phyloP scores from a whole-genome alignment of 108 stramenopile genomes.

The Fragilaria crotonensis region DNA sequence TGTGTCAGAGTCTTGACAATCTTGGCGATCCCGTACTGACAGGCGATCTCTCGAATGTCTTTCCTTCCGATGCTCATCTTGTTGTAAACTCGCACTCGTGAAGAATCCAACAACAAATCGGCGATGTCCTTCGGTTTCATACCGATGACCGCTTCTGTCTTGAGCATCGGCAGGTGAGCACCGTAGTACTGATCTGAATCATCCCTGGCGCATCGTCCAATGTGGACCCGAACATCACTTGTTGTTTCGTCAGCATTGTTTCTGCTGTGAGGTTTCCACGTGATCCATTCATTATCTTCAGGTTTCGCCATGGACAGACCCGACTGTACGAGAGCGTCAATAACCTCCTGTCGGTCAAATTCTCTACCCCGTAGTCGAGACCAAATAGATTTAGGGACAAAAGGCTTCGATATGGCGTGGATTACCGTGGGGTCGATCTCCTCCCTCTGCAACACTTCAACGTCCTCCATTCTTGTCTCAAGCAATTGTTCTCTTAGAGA shows the following conservation, averaged over 20 bases:
- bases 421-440: neutral
- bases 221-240: slow-evolving; percentile 45
- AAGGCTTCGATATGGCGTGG: slow-evolving; percentile 22
- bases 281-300: slow-evolving; percentile 27
- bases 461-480: too few species aligned
- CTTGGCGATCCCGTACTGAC: slow-evolving; percentile 47
- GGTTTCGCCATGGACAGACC: slow-evolving; percentile 38
- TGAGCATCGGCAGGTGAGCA: slow-evolving; percentile 61
- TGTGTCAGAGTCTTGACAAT: slow-evolving; percentile 71
- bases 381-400: slow-evolving; percentile 50
- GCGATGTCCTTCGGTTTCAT: slow-evolving; percentile 61
- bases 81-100: slow-evolving; percentile 66
- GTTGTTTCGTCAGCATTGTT: slow-evolving; percentile 24
- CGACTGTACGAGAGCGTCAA: slow-evolving; percentile 39
- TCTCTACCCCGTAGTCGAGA: slow-evolving; percentile 52
- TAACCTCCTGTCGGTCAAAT: slow-evolving; percentile 36
- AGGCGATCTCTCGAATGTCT: slow-evolving; percentile 35
- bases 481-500: too few species aligned
- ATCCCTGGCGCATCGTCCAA: slow-evolving; percentile 42
- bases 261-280: slow-evolving; percentile 44
- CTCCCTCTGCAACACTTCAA: too few species aligned
- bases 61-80: slow-evolving; percentile 77
- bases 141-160: slow-evolving; percentile 56
- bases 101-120: slow-evolving; percentile 72
- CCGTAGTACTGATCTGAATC: slow-evolving; percentile 28